Evolutionary conservation across 345 rosid genomes (phyloP), one percentile per base, ranked within the genome.

Genomic region (Cardamine chenopodiifolia): DNA sequence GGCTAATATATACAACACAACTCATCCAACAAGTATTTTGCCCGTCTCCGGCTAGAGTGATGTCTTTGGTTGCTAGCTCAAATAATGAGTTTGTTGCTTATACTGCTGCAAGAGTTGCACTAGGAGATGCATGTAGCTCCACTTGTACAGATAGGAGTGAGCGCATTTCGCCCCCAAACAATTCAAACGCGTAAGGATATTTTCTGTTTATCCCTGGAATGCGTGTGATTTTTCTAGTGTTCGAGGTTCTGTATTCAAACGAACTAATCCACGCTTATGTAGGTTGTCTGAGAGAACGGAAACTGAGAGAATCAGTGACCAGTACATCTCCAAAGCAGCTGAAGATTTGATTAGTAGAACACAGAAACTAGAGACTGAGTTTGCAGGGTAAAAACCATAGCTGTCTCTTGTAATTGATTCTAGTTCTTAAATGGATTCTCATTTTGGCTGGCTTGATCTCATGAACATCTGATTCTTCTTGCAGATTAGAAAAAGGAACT

Each of bases 111-210:
- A 82, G 95, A 70, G 80, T 81, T 71, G 84, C 88, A 20, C 42
- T 89, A 58, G 96, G 92, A 57, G 96, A 86, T 85, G 89, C 90
- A 25, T 94, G 98, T 73, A 80, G 85, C 70, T 34, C 82, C 53
- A 40, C 64, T 69, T 73, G 75, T 76, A 62, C 66, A 50, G 56
- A 79, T 40, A 73, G 68, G 69, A 78, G 77, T 54, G 86, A 81
- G 72, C 29, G 20, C 39, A 26, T 74, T 55, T 42, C 35, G 32
- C 74, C 85, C 62, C 55, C 70, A 23, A 68, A 66, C 49, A 55
- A 74, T 60, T 83, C 82, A 73, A 82, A 78, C 76, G 74, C 7
- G 98, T 94, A 85, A 91, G 95, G 40, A 61, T 48, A 44, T 35
- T 9, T 42, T 42, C 20, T 20, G 22, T 42, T 25, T 31, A 39